Evolutionary conservation across 2,329 filamentous ascomycete genomes (phyloP).

Genomic region (Claviceps pusilla): DNA sequence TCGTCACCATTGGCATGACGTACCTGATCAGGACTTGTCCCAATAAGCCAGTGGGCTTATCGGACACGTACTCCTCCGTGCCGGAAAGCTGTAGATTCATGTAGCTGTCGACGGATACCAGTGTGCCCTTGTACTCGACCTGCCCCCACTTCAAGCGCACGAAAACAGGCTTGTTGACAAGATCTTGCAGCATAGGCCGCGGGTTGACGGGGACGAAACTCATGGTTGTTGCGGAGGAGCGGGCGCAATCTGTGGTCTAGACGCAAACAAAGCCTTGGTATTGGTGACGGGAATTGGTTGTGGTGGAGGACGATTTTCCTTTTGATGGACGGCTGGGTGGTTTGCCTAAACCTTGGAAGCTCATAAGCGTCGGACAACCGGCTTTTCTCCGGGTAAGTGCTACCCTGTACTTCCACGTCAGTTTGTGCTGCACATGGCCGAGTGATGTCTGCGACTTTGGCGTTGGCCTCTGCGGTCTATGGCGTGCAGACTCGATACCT

Average conservation of each 20-base stretch:
- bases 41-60: slow-evolving; percentile 68
- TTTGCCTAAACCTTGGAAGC: slow-evolving; percentile 1
- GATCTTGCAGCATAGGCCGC: slow-evolving; percentile 84
- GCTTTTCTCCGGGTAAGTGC: slow-evolving; percentile 3
- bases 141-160: slow-evolving; percentile 96
- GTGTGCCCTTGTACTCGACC: slow-evolving; percentile 87
- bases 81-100: slow-evolving; percentile 94
- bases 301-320: neutral
- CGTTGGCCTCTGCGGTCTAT: neutral
- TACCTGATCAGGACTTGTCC: slow-evolving; percentile 88
- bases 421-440: neutral
- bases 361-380: neutral
- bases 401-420: neutral
- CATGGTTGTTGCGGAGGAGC: slow-evolving; percentile 14
- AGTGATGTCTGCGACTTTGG: neutral
- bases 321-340: neutral
- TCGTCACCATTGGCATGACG: slow-evolving; percentile 9
- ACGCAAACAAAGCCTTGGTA: neutral
- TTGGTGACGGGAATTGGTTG: neutral
- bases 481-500: neutral
- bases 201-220: slow-evolving; percentile 86
- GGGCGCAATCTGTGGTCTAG: neutral
- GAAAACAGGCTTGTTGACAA: slow-evolving; percentile 81
- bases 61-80: slow-evolving; percentile 83
- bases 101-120: slow-evolving; percentile 91